Evolutionary conservation across 257 asterid species (phyloP).

Genomic region (Solanum appendiculatum): DNA sequence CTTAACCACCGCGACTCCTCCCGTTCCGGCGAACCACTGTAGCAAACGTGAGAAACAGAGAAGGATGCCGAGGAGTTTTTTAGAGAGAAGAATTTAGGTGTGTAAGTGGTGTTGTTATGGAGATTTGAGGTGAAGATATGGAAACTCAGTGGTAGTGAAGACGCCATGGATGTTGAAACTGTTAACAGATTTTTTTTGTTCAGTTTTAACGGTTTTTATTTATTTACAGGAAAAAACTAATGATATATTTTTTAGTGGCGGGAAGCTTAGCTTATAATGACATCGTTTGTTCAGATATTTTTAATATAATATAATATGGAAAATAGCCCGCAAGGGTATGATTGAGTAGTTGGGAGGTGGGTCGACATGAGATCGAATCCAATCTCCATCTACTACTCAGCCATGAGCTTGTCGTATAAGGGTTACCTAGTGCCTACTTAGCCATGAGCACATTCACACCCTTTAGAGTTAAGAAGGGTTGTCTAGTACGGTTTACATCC

Average conservation of each 20-base stretch:
- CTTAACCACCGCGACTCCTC: conserved; percentile 83
- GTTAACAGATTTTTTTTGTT: neutral
- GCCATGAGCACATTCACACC: too few relatives aligned
- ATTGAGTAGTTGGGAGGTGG: too few relatives aligned
- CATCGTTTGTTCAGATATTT: too few relatives aligned
- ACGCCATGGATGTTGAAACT: conserved; percentile 4
- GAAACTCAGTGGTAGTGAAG: conserved; percentile 19
- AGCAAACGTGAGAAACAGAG: conserved; percentile 48
- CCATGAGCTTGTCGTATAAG: too few relatives aligned
- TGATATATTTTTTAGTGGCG: neutral
- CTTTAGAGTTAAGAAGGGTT: too few relatives aligned
- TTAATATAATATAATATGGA: too few relatives aligned
- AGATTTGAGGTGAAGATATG: neutral
- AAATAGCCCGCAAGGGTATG: too few relatives aligned
- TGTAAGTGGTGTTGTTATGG: neutral
- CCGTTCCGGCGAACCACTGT: conserved; percentile 33
- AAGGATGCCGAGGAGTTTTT: neutral
- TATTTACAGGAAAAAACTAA: neutral
- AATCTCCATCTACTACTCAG: too few relatives aligned
- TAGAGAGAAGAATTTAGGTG: neutral
- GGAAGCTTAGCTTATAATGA: too few relatives aligned
- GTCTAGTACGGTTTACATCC: too few relatives aligned
- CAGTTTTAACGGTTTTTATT: neutral
- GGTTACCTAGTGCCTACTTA: too few relatives aligned
- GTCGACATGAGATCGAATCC: too few relatives aligned